Evolutionary conservation across 768 basidiomycete genomes (phyloP), one percentile per base, ranked within the genome.

Genomic region (Leccinellum luteum): DNA sequence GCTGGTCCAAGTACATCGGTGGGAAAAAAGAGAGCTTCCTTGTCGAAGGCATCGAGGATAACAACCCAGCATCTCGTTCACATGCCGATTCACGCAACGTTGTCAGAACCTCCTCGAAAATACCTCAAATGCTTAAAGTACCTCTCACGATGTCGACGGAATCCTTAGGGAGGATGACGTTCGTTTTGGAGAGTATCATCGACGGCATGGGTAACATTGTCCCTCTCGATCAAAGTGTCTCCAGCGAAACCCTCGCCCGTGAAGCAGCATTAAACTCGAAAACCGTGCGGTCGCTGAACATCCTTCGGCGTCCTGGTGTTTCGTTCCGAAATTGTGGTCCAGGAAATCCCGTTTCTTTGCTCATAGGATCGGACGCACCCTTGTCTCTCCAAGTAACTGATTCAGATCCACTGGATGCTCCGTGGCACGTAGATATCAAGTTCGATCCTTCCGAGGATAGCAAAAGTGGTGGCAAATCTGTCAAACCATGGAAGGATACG

Each of bases 41-140:
- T 41, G 90, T 94, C 2, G 92, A 94, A 65, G 92, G 93, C 9
- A 91, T 95, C 50, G 88, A 92, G 69, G 82, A 80, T 38, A 78
- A 79, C 23, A 77, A 78, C 47, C 71, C 76, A 25, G 70, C 69
- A 32, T 62, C 74, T 34, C 74, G 65, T 23, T 59, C 68, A 17
- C 59, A 67, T 6, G 57, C 64, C 19, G 65, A 71, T 52, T 48
- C 64, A 12, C 69, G 60, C 15, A 64, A 65, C n/a, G 62, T 66
- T 28, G 63, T 60, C 8, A 61, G 63, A 41, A 58, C 62, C 1
- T 56, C 66, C 45, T 44, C 66, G 54, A 67, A 66, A 45, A 67
- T 71, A 4, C 81, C 87, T 6, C 84, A 87, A 60, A 76, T 81
- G 31, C 74, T 92, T 30, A 79, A 78, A 52, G 81, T 93, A 27